Conservation (phyloP, 1,139 yeast genomes). For the Lodderomyces parapsilosis region DNA sequence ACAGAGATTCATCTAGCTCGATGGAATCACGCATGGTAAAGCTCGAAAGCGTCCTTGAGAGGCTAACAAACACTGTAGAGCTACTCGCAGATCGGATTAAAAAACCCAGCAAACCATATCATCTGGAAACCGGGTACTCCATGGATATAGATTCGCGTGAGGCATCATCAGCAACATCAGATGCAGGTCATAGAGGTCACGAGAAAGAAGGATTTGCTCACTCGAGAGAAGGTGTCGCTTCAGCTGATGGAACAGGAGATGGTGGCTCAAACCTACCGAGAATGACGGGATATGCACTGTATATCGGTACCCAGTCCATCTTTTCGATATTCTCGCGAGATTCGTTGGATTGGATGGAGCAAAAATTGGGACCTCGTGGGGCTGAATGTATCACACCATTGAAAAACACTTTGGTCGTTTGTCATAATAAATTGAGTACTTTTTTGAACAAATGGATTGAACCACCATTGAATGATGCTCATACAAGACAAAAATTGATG, state of each 20-base stretch:
- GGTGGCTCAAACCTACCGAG: background rate
- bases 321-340: constrained; percentile 36
- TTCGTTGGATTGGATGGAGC: constrained; percentile 35
- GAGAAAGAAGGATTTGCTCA: background rate
- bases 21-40: constrained; percentile 24
- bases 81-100: background rate
- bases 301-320: constrained; percentile 41
- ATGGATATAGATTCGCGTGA: background rate
- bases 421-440: constrained; percentile 20
- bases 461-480: constrained; percentile 27
- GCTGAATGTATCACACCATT: constrained; percentile 27
- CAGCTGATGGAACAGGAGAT: background rate
- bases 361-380: constrained; percentile 24
- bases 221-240: background rate
- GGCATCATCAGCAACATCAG: background rate
- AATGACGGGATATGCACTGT: constrained; percentile 11
- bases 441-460: constrained; percentile 33
- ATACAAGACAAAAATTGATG: constrained; percentile 20
- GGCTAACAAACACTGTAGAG: constrained; percentile 17
- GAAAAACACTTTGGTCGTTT: constrained; percentile 29
- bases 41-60: constrained; percentile 24
- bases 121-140: background rate
- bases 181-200: background rate
- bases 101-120: background rate
- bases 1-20: constrained; percentile 5